A percentile compares a stretch with the other conserved stretches of the same genome.
Evolutionary conservation across 2,329 filamentous ascomycete species (phyloP).

Genomic region (Diaporthe vexans): DNA sequence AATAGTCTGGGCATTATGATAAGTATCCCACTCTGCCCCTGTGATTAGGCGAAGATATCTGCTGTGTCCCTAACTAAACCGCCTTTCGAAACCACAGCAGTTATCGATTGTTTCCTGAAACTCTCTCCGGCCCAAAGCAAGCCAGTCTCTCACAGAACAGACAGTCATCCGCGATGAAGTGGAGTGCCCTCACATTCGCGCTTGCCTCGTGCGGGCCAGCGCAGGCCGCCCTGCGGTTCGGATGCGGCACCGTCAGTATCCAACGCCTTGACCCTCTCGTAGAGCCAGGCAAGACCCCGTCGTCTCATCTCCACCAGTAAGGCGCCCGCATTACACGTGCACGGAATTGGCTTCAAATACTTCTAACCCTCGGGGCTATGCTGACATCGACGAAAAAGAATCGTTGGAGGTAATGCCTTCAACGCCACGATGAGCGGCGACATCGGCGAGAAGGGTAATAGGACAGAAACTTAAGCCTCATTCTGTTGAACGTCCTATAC

Average conservation of each 20-base stretch:
- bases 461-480: not conserved
- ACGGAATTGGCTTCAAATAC: no score
- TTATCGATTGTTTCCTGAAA: not conserved
- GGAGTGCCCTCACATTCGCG: conserved; percentile 15
- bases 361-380: no score
- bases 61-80: not conserved
- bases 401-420: conserved; percentile 45
- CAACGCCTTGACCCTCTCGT: conserved; percentile 48
- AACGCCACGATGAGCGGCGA: conserved; percentile 48
- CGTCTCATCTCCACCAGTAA: conserved; percentile 44
- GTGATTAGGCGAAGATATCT: not conserved
- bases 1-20: not conserved
- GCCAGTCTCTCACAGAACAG: not conserved
- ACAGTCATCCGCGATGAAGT: conserved; percentile 1
- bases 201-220: conserved; percentile 37
- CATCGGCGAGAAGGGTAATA: conserved; percentile 43
- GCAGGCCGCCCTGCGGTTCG: conserved; percentile 49
- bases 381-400: not conserved
- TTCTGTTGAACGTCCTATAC: not conserved
- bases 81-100: no score
- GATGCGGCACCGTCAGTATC: conserved; percentile 49
- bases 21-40: not conserved
- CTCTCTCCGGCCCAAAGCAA: not conserved
- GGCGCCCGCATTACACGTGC: no score
- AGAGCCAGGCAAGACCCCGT: conserved; percentile 43